Conservation (phyloP, 805 yeast species). For the Kazachstania bromeliacearum region DNA sequence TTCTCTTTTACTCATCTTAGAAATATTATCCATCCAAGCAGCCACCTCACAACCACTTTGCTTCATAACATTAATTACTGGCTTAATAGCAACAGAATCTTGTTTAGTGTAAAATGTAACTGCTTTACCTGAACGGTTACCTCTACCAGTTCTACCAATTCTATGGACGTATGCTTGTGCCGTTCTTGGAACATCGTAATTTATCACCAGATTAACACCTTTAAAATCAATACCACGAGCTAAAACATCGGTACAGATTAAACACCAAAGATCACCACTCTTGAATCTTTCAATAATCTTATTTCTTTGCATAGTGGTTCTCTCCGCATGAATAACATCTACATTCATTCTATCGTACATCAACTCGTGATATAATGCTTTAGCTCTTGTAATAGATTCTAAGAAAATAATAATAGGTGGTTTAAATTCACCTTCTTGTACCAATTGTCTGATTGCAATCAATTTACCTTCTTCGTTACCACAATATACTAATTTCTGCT, state of each 20-base stretch:
- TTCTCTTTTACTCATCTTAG: conserved; percentile 54
- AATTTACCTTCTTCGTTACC: conserved; percentile 96
- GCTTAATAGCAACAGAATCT: conserved; percentile 64
- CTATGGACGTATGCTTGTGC: conserved; percentile 96
- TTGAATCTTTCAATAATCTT: conserved; percentile 75
- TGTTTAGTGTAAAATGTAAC: conserved; percentile 90
- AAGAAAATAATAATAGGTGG: conserved; percentile 91
- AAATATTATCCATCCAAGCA: conserved; percentile 71
- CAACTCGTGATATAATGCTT: conserved; percentile 87
- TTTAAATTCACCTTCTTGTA: conserved; percentile 71
- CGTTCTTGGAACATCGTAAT: conserved; percentile 90
- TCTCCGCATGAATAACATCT: conserved; percentile 92
- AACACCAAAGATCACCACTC: conserved; percentile 88
- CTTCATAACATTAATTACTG: conserved; percentile 89
- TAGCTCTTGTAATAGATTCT: conserved; percentile 88
- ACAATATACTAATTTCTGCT: conserved; percentile 73
- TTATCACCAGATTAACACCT: conserved; percentile 88
- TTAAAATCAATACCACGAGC: conserved; percentile 97
- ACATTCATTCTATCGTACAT: conserved; percentile 86
- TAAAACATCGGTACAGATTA: conserved; percentile 91
- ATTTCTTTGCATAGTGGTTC: conserved; percentile 81
- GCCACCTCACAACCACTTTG: conserved; percentile 74
- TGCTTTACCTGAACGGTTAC: conserved; percentile 77
- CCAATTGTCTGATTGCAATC: conserved; percentile 81
- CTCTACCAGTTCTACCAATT: conserved; percentile 98